Percentiles rank a stretch among this genome's conserved stretches.
These are phyloP conservation scores for Nothopassalora personata DNA, from an alignment of 2,329 filamentous ascomycete species.

Conservation along the genomic window DNA sequence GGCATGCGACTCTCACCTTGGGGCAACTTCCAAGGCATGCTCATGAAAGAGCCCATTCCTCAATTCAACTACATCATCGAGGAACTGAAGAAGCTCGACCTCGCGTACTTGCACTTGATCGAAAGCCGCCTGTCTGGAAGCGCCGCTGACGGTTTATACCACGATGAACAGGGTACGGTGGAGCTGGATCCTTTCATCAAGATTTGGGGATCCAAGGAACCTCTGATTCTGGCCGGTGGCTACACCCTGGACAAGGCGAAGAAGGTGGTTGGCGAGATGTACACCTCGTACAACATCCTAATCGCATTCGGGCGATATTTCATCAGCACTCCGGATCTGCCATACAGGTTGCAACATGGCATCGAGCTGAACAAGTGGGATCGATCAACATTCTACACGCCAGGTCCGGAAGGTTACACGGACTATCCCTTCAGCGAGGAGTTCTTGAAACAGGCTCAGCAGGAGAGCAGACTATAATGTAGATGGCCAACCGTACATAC, in stretches of 20 bases:
- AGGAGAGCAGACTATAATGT: slow-evolving; percentile 6
- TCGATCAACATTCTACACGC: slow-evolving; percentile 43
- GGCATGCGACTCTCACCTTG: slow-evolving; percentile 57
- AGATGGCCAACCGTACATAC: not conserved
- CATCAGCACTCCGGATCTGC: slow-evolving; percentile 47
- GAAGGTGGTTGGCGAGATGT: slow-evolving; percentile 36
- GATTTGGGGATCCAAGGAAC: slow-evolving; percentile 21
- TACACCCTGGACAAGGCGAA: slow-evolving; percentile 37
- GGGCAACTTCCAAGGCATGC: slow-evolving; percentile 57
- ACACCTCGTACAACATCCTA: slow-evolving; percentile 40
- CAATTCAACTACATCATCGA: slow-evolving; percentile 56
- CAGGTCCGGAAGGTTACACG: slow-evolving; percentile 37
- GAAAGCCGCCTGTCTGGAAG: slow-evolving; percentile 13
- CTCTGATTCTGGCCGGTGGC: slow-evolving; percentile 40
- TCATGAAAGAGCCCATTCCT: slow-evolving; percentile 53
- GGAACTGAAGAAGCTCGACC: slow-evolving; percentile 44
- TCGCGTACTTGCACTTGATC: slow-evolving; percentile 52
- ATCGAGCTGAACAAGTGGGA: slow-evolving; percentile 44
- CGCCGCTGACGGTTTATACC: slow-evolving; percentile 34
- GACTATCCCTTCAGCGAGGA: slow-evolving; percentile 40
- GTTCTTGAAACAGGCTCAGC: slow-evolving; percentile 19
- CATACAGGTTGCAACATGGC: slow-evolving; percentile 41
- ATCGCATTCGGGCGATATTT: slow-evolving; percentile 48
- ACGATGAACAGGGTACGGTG: slow-evolving; percentile 32
- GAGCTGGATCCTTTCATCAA: slow-evolving; percentile 21